Evolutionary conservation across 331 rosid genomes (phyloP), one percentile per base, ranked within the genome.

Genomic region (Pyrus hybrid): DNA sequence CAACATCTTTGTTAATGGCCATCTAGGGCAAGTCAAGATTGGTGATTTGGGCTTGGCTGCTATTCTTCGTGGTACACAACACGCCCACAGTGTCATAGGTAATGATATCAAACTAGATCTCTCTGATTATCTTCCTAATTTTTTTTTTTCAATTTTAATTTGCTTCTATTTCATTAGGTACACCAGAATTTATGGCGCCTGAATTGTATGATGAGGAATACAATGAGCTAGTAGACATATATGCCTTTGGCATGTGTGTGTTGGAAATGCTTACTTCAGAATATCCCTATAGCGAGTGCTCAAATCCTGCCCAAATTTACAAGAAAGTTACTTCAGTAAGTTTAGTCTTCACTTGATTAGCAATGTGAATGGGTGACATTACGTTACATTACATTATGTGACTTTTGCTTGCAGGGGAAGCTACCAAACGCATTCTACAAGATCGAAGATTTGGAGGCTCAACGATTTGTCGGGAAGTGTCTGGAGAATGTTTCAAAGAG

Each of bases 111-210:
- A 78, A 73, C 32, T 8, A 68, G 22, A 73, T 13, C 67, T 62
- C 67, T 58, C 57, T 0, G 57, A 17, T 17, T 6, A 16, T 41
- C 28, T 43, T 26, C 26, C 37, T 6, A 35, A 58, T 35, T 35
- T 37, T 10, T 2, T 2, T 17, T 3, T 37, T 60, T 60, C n/a
- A 23, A 5, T 60, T 41, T 43, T 72, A n/a, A 58, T 60, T 11
- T 22, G 41, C 57, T 72, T 58, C 57, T 23, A 2, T 72, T 35
- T 57, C 53, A 72, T 60, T 76, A 93, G 97, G 98, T 17, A 91
- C 96, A 57, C 98, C 98, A 1, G 98, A 93, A 45, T 93, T 93
- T 67, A 93, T 93, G 98, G 98, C 98, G 7, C 98, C 98, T 21
- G 98, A 93, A 63, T 35, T 93, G 67, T 93, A 93, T 35, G 98